A percentile compares a stretch with the other conserved stretches of the same genome.
Evolutionary conservation across 1,284 basidiomycete species (phyloP).

Genomic region (Papiliotrema nemorosa): DNA sequence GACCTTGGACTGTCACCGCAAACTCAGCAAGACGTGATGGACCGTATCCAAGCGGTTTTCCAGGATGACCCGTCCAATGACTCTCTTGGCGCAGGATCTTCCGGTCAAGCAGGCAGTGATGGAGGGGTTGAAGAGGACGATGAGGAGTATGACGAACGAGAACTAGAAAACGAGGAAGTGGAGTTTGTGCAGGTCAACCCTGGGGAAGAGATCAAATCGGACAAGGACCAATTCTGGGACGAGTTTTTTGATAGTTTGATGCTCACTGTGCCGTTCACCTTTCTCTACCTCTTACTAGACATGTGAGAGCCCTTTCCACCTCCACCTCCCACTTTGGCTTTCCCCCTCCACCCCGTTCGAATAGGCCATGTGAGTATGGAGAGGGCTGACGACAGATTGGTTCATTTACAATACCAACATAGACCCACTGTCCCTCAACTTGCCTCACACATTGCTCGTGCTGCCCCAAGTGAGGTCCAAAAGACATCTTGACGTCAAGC

Average conservation of each 20-base stretch:
- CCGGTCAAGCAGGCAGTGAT: neutral
- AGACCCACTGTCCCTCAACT: conserved; percentile 21
- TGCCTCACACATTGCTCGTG: conserved; percentile 21
- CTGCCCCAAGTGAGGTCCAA: conserved; percentile 33
- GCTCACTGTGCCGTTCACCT: conserved; percentile 43
- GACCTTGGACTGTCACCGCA: conserved; percentile 3
- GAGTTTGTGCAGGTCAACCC: neutral
- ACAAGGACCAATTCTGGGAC: conserved; percentile 31
- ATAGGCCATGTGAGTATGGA: neutral
- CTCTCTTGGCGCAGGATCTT: neutral
- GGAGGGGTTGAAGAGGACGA: neutral
- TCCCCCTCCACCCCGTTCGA: neutral
- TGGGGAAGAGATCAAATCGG: conserved; percentile 16
- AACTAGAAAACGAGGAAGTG: neutral
- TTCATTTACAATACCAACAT: conserved; percentile 38
- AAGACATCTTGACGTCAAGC: neutral
- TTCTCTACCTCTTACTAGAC: conserved; percentile 45
- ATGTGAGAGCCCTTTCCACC: conserved; percentile 34
- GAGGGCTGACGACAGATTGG: conserved; percentile 20
- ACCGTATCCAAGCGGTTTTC: neutral
- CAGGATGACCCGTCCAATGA: neutral
- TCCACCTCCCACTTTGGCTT: no score
- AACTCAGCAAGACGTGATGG: conserved; percentile 5
- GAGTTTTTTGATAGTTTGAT: conserved; percentile 46
- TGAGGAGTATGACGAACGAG: neutral